Percentiles rank a stretch among this genome's conserved stretches.
phyloP scores from a whole-genome alignment of 768 basidiomycete species.

The Macrolepiota albuminosa region DNA sequence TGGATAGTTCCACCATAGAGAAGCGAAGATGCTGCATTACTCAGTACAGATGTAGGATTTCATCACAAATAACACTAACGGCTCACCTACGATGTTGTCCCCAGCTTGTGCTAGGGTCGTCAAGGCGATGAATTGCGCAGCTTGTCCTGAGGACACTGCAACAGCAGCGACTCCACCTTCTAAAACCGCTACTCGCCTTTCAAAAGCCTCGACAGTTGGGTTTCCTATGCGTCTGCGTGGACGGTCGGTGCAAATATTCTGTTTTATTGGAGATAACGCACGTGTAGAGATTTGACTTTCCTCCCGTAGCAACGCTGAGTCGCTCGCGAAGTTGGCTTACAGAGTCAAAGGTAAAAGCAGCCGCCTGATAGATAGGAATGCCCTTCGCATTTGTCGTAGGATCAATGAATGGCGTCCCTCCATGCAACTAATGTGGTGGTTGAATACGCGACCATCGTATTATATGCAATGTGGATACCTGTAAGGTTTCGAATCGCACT shows the following conservation, averaged over 20 bases:
- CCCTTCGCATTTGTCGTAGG: slow-evolving; percentile 54
- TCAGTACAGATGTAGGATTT: neutral
- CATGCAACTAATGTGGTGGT: slow-evolving; percentile 46
- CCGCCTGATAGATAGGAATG: slow-evolving; percentile 56
- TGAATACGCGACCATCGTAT: neutral
- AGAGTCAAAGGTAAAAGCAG: slow-evolving; percentile 53
- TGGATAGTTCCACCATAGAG: slow-evolving; percentile 39
- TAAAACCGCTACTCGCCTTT: slow-evolving; percentile 58
- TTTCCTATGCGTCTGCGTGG: slow-evolving; percentile 12
- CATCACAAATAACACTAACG: too few relatives aligned
- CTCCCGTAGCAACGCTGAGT: neutral
- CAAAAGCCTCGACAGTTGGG: slow-evolving; percentile 45
- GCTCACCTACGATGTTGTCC: slow-evolving; percentile 58
- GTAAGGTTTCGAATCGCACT: slow-evolving; percentile 51
- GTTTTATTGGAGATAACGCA: neutral
- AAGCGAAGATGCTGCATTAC: slow-evolving; percentile 1
- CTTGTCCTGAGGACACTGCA: slow-evolving; percentile 53
- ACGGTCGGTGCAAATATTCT: neutral
- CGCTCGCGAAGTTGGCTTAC: slow-evolving; percentile 30
- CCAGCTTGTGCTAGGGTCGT: slow-evolving; percentile 45
- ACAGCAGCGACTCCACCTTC: slow-evolving; percentile 62
- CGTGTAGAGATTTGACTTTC: slow-evolving; percentile 10
- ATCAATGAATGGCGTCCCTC: slow-evolving; percentile 46
- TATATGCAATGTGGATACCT: neutral
- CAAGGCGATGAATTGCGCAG: slow-evolving; percentile 60